Base-by-base conservation (phyloP, 805 yeast species). In the Spathaspora gorwiae region DNA sequence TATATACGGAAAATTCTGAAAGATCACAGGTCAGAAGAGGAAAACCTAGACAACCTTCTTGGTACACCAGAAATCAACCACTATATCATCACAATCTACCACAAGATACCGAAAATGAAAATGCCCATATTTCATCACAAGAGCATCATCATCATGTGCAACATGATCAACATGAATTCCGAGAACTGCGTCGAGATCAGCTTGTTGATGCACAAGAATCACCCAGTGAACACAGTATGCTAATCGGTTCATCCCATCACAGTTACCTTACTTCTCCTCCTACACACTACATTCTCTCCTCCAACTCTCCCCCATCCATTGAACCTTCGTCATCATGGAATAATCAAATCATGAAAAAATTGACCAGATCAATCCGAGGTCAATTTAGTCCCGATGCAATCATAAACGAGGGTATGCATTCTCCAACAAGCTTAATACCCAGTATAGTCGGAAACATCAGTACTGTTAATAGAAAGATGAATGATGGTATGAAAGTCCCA, bases 381-480 rank as follows among this genome's bases (percentile, higher is more conserved):
- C n/a, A 48, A 19, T 19, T 19, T 19, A 3, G 2, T 19, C 24
- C 24, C 24, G 24, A 19, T 19, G 4, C 24, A 19, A 19, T 19
- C 24, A 19, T 19, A 45, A 45, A 24, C 45, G 50, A 9, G 8
- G 43, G 24, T 19, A 19, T 19, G 24, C 24, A 19, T 19, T 39
- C 42, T 3, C 56, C 64, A 3, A 68, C 74, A 1, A 58, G 66
- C n/a, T 54, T 70, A 29, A 56, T 71, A 2, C 76, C 76, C 2
- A 65, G 72, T 5, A 58, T 71, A 11, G 60, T 71, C 13, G 72
- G 73, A 4, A 67, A 61, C 12, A 68, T 67, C 43, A 65, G 73
- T 14, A 64, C 66, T 11, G 57, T 70, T 10, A 57, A 62, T 11
- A 64, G 60, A 49, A 68, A 66, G 42, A 60, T 69, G 68, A 47